Conservation (phyloP, 306 rosid genomes). For the Casuarina glauca region DNA sequence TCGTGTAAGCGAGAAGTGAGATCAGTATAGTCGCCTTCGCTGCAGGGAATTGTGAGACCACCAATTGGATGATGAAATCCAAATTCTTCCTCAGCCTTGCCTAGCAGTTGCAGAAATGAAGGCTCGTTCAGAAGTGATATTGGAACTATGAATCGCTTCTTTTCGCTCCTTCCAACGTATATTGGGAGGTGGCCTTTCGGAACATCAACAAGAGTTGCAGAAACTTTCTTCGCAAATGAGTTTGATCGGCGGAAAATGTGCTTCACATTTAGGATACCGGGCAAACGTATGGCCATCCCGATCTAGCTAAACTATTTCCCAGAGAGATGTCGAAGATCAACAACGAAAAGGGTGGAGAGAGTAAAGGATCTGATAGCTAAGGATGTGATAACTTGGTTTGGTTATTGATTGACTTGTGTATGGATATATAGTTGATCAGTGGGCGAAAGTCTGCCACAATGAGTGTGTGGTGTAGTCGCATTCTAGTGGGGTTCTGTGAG, state of each 20-base stretch:
- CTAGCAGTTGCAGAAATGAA: constrained; percentile 35
- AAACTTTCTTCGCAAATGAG: constrained; percentile 14
- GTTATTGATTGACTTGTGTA: no score
- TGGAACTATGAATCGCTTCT: constrained; percentile 48
- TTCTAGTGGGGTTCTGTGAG: not conserved
- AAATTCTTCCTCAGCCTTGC: constrained; percentile 43
- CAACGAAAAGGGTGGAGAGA: no score
- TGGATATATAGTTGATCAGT: not conserved
- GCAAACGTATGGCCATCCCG: no score
- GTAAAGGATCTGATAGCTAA: no score
- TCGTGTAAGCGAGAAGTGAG: constrained; percentile 30
- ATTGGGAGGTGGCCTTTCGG: constrained; percentile 56
- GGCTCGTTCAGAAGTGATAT: constrained; percentile 40
- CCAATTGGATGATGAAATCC: constrained; percentile 50
- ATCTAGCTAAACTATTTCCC: no score
- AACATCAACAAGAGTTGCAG: constrained; percentile 22
- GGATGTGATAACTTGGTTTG: no score
- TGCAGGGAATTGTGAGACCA: constrained; percentile 54
- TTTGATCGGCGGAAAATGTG: no score
- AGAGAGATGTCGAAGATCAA: no score
- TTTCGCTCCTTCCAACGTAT: constrained; percentile 48
- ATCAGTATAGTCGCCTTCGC: constrained; percentile 34
- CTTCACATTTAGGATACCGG: no score
- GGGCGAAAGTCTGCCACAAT: not conserved
- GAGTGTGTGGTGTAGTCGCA: no score